Evolutionary conservation across 1,284 basidiomycete genomes (phyloP), one percentile per base, ranked within the genome.

Genomic region (Apiotrichum mycotoxinovorans): DNA sequence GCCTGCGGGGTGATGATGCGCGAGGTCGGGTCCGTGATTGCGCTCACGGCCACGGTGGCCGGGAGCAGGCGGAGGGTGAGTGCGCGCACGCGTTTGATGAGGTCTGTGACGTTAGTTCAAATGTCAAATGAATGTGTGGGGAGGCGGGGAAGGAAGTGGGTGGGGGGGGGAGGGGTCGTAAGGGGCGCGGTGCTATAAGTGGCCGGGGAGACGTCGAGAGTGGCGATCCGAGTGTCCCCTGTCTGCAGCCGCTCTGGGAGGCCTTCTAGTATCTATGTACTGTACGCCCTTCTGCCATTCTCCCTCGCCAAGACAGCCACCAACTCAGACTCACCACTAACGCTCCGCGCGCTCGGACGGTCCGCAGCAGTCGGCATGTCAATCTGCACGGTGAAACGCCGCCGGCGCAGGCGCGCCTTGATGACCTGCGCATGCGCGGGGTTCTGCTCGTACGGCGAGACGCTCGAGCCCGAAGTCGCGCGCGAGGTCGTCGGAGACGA

Each of bases 51-150:
- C 18, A 76, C 74, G 55, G 94, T 85, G 18, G 91, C 82, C 4
- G 92, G 93, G 1, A 96, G 80, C 5, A 96, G 80, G 53, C 80
- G 83, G 54, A 88, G 76, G 1, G 87, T 88, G 64, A 96, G 79
- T 1, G 88, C 84, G 47, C 89, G 83, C 49, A 94, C 79, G 37
- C 92, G 85, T 62, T 83, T 86, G 42, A 93, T 83, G 45, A 96
- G 67, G 53, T 75, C 73, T 75, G 49, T 2, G 9, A n/a, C n/a
- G 7, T 14, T 7, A 48, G 27, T 8, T 9, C 15, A n/a, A 12
- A 25, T 30, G 33, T 15, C n/a, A 23, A 35, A n/a, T 23, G 3
- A 20, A 20, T 9, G n/a, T n/a, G n/a, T n/a, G n/a, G n/a, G n/a
- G n/a, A n/a, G n/a, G n/a, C n/a, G n/a, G n/a, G n/a, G n/a, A n/a